These are phyloP conservation scores for Yamadazyma trypodendri DNA, from an alignment of 1,139 yeast species.

Conservation along the genomic window DNA sequence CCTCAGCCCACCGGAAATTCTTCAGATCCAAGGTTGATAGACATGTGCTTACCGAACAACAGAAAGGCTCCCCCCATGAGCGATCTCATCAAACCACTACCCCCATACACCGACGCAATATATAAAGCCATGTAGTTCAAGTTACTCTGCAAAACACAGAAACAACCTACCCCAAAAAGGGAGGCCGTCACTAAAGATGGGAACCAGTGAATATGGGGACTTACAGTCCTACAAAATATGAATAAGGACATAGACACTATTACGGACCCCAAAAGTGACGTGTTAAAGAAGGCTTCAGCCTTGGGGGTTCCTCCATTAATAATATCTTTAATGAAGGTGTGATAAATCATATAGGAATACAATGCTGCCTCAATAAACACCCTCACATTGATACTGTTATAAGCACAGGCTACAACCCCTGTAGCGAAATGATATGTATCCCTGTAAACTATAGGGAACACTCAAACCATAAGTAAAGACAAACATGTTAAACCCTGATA, in stretches of 20 bases:
- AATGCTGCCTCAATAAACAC: constrained; percentile 20
- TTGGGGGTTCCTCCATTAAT: constrained; percentile 36
- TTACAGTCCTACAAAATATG: constrained; percentile 33
- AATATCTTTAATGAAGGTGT: constrained; percentile 25
- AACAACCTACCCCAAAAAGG: constrained; percentile 27
- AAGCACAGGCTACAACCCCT: constrained; percentile 25
- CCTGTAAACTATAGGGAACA: constrained; percentile 30
- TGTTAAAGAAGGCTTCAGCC: constrained; percentile 63
- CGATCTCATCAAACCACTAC: constrained; percentile 28
- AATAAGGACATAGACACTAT: constrained; percentile 31
- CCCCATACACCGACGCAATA: constrained; percentile 33
- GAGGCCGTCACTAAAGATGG: constrained; percentile 31
- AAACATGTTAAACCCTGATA: constrained; percentile 31
- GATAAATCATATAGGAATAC: constrained; percentile 21
- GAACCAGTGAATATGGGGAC: constrained; percentile 30
- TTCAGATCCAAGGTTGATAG: constrained; percentile 30
- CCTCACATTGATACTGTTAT: constrained; percentile 22
- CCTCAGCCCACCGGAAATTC: constrained; percentile 65
- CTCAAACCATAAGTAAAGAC: constrained; percentile 32
- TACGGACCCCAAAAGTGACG: constrained; percentile 36
- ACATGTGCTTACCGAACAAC: constrained; percentile 44
- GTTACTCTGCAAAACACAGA: constrained; percentile 31
- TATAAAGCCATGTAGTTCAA: constrained; percentile 57
- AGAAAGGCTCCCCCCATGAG: constrained; percentile 32
- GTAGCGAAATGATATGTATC: constrained; percentile 26